phyloP scores from a whole-genome alignment of 2,329 filamentous ascomycete species.

The Parascedosporium putredinis region DNA sequence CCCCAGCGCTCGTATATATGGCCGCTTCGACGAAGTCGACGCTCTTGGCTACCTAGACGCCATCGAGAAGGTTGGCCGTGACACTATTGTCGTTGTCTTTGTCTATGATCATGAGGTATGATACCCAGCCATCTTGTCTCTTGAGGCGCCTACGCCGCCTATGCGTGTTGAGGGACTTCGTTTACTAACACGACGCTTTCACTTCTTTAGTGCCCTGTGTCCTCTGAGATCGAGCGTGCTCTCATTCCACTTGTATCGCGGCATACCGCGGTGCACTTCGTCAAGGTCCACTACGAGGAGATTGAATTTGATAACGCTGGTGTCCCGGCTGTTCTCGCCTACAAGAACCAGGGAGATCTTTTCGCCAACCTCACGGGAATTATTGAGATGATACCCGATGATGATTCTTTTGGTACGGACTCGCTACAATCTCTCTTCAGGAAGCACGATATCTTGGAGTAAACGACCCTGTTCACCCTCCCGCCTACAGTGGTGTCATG shows the following conservation, averaged over 20 bases:
- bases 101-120: conserved; percentile 81
- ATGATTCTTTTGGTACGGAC: conserved; percentile 46
- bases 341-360: conserved; percentile 77
- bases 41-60: conserved; percentile 90
- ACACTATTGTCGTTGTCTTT: conserved; percentile 83
- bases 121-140: conserved; percentile 10
- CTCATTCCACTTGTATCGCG: conserved; percentile 63
- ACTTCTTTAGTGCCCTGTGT: conserved; percentile 60
- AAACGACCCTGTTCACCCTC: no score
- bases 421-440: conserved; percentile 42
- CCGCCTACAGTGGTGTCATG: no score
- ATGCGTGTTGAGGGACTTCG: not conserved
- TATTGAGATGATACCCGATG: conserved; percentile 71
- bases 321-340: conserved; percentile 80
- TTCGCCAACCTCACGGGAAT: conserved; percentile 84
- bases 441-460: conserved; percentile 42
- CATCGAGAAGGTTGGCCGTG: conserved; percentile 75
- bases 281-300: conserved; percentile 83
- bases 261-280: conserved; percentile 67
- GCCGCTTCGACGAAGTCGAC: conserved; percentile 73
- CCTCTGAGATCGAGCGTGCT: conserved; percentile 66
- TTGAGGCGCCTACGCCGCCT: no score
- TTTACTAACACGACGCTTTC: conserved; percentile 15
- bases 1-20: conserved; percentile 69
- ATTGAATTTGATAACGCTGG: conserved; percentile 89